Evolutionary conservation across 2,329 filamentous ascomycete species (phyloP).

Genomic region (Chrysoporthe deuterocubensis): DNA sequence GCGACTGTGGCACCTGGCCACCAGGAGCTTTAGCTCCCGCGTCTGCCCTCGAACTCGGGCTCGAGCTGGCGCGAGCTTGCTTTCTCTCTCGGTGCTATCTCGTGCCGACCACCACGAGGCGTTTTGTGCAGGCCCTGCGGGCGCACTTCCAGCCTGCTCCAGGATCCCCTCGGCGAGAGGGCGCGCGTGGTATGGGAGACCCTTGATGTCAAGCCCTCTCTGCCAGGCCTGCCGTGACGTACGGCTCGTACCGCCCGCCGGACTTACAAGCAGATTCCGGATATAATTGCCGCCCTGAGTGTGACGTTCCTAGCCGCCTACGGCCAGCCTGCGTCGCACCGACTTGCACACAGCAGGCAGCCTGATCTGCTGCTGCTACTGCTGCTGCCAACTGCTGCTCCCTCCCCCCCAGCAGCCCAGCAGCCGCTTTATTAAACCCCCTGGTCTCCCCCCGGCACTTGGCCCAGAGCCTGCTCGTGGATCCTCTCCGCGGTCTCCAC

Average conservation of each 20-base stretch:
- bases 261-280: constrained; percentile 4
- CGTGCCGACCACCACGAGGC: neutral
- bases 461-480: constrained; percentile 1
- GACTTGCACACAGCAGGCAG: constrained; percentile 8
- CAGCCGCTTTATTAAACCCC: constrained; percentile 1
- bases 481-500: constrained; percentile 6
- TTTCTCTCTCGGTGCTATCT: neutral
- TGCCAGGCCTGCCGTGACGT: neutral
- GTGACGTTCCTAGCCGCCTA: constrained; percentile 2
- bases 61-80: neutral
- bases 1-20: neutral
- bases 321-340: constrained; percentile 4
- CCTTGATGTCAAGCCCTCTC: neutral
- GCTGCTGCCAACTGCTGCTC: neutral
- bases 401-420: neutral
- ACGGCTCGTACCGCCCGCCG: neutral
- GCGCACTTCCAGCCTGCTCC: no score
- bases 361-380: neutral
- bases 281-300: constrained; percentile 6
- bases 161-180: neutral
- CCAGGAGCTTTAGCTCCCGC: neutral
- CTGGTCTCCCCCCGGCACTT: neutral
- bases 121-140: no score
- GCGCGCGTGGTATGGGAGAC: neutral
- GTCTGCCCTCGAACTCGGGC: neutral